Evolutionary conservation across 345 rosid genomes (phyloP), one percentile per base, ranked within the genome.

Genomic region (Diplotaxis tenuifolia): DNA sequence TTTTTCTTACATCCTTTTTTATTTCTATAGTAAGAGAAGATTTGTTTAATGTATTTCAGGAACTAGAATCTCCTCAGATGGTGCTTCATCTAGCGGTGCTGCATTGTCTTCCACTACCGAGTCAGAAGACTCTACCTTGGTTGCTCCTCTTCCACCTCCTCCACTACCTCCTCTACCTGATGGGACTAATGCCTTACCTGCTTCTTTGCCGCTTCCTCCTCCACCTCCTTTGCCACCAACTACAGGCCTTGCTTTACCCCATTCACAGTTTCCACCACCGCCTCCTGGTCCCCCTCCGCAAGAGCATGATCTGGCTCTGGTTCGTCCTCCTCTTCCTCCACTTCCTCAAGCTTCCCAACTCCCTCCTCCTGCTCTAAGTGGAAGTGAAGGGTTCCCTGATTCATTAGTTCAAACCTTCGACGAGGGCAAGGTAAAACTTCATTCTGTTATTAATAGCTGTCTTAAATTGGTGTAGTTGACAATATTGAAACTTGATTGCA

Each of bases 231-330:
- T 89, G 90, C 99, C 99, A 10, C 92, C 94, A 70, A 83, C 82
- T 59, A 52, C 81, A 61, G 82, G 84, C 62, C 15, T 84, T 66
- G 67, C 89, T 42, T 79, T 95, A 74, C 92, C 97, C 27, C 93
- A 83, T 21, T 82, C 83, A 14, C 80, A 85, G 72, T 78, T 83
- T 58, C 92, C 93, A 28, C 97, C 96, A 62, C 97, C 98, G 12
- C 98, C 97, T 61, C 96, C 96, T 7, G 97, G 99, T 7, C 92
- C 96, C 18, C 93, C 93, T 23, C 92, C 95, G 32, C 88, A 78
- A 74, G 93, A 90, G 60, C 91, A 85, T 61, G 65, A 69, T 75
- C 54, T 75, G 77, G 55, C 78, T 71, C 86, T 78, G 75, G 61
- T 78, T 71, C 86, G 59, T 36, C 82, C 84, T 74, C 82, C 78